Evolutionary conservation across 345 rosid genomes (phyloP).

Genomic region (Euphorbia lathyris): DNA sequence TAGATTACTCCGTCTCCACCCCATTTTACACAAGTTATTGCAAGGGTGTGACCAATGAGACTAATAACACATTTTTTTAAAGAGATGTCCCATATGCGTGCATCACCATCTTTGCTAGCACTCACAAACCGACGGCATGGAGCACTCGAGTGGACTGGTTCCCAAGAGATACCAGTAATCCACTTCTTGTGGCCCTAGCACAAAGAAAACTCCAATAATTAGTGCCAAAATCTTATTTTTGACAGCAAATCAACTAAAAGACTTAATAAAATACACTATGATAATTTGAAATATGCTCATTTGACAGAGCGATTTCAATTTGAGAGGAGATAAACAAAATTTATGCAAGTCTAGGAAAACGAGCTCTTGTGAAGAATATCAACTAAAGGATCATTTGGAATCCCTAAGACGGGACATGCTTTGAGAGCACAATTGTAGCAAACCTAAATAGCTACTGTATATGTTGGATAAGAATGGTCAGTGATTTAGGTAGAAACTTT

Average conservation of each 20-base stretch:
- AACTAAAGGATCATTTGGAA: not conserved
- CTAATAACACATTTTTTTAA: conserved; percentile 62
- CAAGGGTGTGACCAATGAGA: conserved; percentile 89
- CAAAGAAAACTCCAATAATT: conserved; percentile 19
- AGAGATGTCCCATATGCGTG: conserved; percentile 88
- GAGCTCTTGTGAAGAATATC: conserved; percentile 1
- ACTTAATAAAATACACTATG: not conserved
- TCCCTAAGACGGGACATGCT: not conserved
- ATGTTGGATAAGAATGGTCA: not conserved
- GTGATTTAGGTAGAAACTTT: conserved; percentile 23
- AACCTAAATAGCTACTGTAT: conserved; percentile 1
- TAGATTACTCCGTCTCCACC: conserved; percentile 91
- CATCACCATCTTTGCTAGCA: conserved; percentile 98
- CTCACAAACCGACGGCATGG: conserved; percentile 96
- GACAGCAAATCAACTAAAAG: not conserved
- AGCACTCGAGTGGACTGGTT: conserved; percentile 83
- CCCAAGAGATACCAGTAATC: conserved; percentile 98
- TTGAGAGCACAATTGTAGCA: not conserved
- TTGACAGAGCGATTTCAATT: not conserved
- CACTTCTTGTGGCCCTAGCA: conserved; percentile 95
- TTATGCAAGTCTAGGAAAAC: not conserved
- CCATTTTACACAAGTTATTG: conserved; percentile 98
- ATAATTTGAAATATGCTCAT: not conserved
- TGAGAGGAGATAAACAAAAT: not conserved
- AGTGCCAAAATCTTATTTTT: not conserved